Percentiles rank a stretch among this genome's conserved stretches.
These are phyloP conservation scores for Aspergillus luchuensis DNA, from an alignment of 2,329 filamentous ascomycete species.

Conservation along the genomic window DNA sequence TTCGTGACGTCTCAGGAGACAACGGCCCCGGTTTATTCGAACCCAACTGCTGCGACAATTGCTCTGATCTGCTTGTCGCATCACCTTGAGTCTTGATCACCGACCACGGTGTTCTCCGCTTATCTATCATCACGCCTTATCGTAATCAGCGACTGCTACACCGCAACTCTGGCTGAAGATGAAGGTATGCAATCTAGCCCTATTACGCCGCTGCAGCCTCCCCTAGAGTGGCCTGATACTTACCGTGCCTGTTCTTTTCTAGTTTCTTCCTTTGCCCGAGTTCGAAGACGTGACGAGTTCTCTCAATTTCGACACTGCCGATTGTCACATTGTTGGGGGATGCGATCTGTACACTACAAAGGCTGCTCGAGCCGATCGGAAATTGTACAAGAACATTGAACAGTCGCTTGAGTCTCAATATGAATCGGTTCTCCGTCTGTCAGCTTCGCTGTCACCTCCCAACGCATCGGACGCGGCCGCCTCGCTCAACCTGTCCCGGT, in stretches of 20 bases:
- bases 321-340: constrained; percentile 87
- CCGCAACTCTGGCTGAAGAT: constrained; percentile 18
- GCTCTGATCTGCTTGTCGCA: constrained; percentile 8
- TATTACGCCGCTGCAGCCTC: neutral
- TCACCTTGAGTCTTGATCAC: neutral
- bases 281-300: constrained; percentile 90
- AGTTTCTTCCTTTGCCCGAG: constrained; percentile 90
- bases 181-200: constrained; percentile 19
- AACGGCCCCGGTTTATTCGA: constrained; percentile 16
- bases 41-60: constrained; percentile 10
- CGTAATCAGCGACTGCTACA: constrained; percentile 3
- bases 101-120: neutral
- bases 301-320: constrained; percentile 92
- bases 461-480: constrained; percentile 69
- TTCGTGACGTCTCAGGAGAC: constrained; percentile 36
- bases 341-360: constrained; percentile 98
- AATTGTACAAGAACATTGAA: constrained; percentile 94
- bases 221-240: neutral
- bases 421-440: constrained; percentile 81
- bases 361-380: constrained; percentile 92
- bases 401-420: constrained; percentile 88
- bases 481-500: constrained; percentile 73
- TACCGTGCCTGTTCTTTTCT: constrained; percentile 19
- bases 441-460: constrained; percentile 83
- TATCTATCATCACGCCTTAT: constrained; percentile 3